Base-by-base conservation (phyloP, 2,329 filamentous ascomycete genomes). In the Phialophora chinensis region DNA sequence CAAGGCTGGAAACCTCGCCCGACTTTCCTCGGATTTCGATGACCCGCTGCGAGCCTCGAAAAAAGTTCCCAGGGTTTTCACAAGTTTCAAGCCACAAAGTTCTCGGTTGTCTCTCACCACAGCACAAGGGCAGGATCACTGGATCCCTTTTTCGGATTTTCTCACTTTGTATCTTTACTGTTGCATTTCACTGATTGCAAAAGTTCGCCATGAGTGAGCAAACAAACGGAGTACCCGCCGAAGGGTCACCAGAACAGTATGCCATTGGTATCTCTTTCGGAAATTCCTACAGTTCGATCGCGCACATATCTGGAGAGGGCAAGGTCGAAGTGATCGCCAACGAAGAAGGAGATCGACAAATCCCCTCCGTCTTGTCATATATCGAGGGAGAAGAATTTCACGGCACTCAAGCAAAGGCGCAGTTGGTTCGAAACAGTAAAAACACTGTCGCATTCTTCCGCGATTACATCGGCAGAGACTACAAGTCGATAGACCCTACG, bases 261-360 rank as follows among this genome's bases (percentile, higher is more conserved):
- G 92, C 90, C 78, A 98, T 99, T 81, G 95, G 95, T 79, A 93
- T 99, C 78, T 91, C 93, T 73, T 97, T 98, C 85, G 95, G 95
- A 82, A 99, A 98, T 85, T 93, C 93, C 69, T 96, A 97, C 88
- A 96, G 92, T 83, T 97, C 93, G 68, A 97, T 99, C 82, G 94
- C 94, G 74, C 93, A 89, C 79, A 96, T 93, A 55, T 87, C 90
- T 69, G 80, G 80, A 69, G 94, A 98, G 76, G 94, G 96, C 81
- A 96, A 96, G 85, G 90, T 93, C 71, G 92, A 97, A 79, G 94
- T 99, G 71, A 98, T 99, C 82, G 95, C 95, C 77, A 98, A 99
- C 82, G 95, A 98, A 84, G 95, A 98, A 77, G 95, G 95, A 85
- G 95, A 99, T 82, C 93, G 95, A 79, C 94, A 98, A 80, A 99